Conservation (phyloP, 192 early-diverging fungal species). For the Backusella circina region DNA sequence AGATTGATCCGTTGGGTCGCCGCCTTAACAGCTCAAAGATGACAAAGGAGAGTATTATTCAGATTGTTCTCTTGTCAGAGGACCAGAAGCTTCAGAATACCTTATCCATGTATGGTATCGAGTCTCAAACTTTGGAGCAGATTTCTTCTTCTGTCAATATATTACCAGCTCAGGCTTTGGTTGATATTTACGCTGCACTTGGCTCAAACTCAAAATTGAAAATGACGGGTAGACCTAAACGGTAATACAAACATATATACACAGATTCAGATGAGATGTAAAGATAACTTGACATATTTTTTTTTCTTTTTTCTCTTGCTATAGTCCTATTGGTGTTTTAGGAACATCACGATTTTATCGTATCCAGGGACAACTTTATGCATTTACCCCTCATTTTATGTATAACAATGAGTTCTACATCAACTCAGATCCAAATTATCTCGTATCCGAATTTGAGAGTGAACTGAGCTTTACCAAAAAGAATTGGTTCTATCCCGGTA, state of each 20-base stretch:
- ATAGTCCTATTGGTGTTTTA: slow-evolving; percentile 71
- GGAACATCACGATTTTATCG: slow-evolving; percentile 77
- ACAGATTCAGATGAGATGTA: background rate
- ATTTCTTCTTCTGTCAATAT: slow-evolving; percentile 61
- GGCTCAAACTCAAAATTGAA: slow-evolving; percentile 73
- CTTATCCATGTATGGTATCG: slow-evolving; percentile 68
- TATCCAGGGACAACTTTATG: slow-evolving; percentile 76
- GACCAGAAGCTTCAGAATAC: slow-evolving; percentile 62
- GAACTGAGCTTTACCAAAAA: slow-evolving; percentile 70
- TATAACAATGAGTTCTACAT: slow-evolving; percentile 84
- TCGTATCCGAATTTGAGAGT: slow-evolving; percentile 75
- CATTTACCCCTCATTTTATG: slow-evolving; percentile 84
- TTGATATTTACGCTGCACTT: slow-evolving; percentile 69
- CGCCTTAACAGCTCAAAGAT: slow-evolving; percentile 52
- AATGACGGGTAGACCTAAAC: slow-evolving; percentile 70
- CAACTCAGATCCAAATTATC: slow-evolving; percentile 74
- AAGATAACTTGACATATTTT: background rate
- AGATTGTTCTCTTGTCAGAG: slow-evolving; percentile 75
- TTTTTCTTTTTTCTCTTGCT: no score
- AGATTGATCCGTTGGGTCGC: slow-evolving; percentile 78
- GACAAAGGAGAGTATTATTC: slow-evolving; percentile 60
- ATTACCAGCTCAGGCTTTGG: slow-evolving; percentile 62
- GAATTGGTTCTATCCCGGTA: slow-evolving; percentile 67
- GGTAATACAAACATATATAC: slow-evolving; percentile 14
- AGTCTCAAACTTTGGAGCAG: slow-evolving; percentile 72